Percentiles rank a stretch among this genome's conserved stretches.
Evolutionary conservation across 1,139 yeast genomes (phyloP).

Genomic region (Petasospora rhodanensis): DNA sequence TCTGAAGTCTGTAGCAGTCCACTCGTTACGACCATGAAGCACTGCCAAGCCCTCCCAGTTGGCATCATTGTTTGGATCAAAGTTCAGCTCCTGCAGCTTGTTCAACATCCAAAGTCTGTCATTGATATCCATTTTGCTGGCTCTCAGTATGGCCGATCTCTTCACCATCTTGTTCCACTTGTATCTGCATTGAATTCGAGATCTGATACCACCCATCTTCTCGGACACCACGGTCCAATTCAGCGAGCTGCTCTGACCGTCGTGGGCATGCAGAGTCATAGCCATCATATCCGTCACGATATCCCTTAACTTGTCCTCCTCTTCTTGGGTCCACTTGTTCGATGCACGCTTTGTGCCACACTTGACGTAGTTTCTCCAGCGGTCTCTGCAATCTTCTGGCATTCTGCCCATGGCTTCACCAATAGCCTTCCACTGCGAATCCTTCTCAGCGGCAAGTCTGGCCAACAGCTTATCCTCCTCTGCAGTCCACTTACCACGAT

Average conservation of each 20-base stretch:
- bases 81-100: constrained; percentile 45
- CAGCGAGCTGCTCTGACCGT: constrained; percentile 33
- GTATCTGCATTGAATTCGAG: constrained; percentile 90
- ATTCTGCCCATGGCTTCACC: constrained; percentile 78
- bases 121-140: constrained; percentile 43
- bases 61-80: constrained; percentile 43
- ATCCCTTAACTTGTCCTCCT: constrained; percentile 56
- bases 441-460: constrained; percentile 57
- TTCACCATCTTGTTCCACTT: constrained; percentile 83
- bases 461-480: constrained; percentile 71
- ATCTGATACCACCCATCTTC: constrained; percentile 79
- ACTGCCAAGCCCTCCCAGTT: constrained; percentile 62
- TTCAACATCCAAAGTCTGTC: constrained; percentile 57
- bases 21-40: constrained; percentile 36
- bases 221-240: constrained; percentile 94
- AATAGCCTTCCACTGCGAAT: constrained; percentile 82
- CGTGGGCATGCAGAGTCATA: too few species aligned
- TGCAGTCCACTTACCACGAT: constrained; percentile 83
- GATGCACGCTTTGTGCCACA: constrained; percentile 74
- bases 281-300: constrained; percentile 44
- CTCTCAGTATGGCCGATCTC: constrained; percentile 50
- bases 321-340: constrained; percentile 75
- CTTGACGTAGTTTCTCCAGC: constrained; percentile 93
- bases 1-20: constrained; percentile 44
- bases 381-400: constrained; percentile 97